Evolutionary conservation across 2,329 filamentous ascomycete species (phyloP).

Genomic region (Fusarium gaditjirri): DNA sequence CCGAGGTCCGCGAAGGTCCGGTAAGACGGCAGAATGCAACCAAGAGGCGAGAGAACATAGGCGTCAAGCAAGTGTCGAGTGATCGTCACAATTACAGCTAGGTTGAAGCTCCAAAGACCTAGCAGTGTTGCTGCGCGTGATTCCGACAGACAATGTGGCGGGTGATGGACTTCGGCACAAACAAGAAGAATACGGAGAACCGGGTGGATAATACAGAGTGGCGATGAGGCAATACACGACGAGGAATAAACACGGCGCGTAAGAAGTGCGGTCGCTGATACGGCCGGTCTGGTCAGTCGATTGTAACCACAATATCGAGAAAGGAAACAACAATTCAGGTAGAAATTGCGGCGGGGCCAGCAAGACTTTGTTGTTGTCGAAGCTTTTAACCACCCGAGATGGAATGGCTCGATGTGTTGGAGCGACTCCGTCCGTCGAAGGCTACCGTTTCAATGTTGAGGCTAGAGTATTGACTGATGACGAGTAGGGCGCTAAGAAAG

Average conservation of each 20-base stretch:
- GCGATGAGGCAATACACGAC: slow-evolving; percentile 23
- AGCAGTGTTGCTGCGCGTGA: slow-evolving; percentile 20
- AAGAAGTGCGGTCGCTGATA: slow-evolving; percentile 36
- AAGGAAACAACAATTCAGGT: slow-evolving; percentile 1
- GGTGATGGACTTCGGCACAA: slow-evolving; percentile 19
- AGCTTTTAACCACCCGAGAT: not conserved
- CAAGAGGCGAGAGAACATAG: slow-evolving; percentile 22
- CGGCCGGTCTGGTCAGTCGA: slow-evolving; percentile 36
- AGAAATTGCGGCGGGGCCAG: slow-evolving; percentile 1
- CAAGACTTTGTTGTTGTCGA: slow-evolving; percentile 10
- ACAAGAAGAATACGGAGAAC: slow-evolving; percentile 6
- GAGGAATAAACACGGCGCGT: slow-evolving; percentile 34
- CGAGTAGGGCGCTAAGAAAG: slow-evolving; percentile 13
- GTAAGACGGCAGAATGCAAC: slow-evolving; percentile 13
- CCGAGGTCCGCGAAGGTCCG: slow-evolving; percentile 12
- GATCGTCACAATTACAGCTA: slow-evolving; percentile 33
- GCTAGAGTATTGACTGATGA: slow-evolving; percentile 12
- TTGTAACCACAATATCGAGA: slow-evolving; percentile 21
- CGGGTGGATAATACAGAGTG: slow-evolving; percentile 14
- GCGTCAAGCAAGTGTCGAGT: slow-evolving; percentile 27
- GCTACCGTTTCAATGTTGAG: not conserved
- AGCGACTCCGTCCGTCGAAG: not conserved
- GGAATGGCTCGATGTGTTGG: not conserved
- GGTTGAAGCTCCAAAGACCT: slow-evolving; percentile 32
- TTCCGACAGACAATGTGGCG: slow-evolving; percentile 23